These are phyloP conservation scores for Colletotrichum euphorbiae DNA, from an alignment of 2,329 filamentous ascomycete genomes.

Conservation along the genomic window DNA sequence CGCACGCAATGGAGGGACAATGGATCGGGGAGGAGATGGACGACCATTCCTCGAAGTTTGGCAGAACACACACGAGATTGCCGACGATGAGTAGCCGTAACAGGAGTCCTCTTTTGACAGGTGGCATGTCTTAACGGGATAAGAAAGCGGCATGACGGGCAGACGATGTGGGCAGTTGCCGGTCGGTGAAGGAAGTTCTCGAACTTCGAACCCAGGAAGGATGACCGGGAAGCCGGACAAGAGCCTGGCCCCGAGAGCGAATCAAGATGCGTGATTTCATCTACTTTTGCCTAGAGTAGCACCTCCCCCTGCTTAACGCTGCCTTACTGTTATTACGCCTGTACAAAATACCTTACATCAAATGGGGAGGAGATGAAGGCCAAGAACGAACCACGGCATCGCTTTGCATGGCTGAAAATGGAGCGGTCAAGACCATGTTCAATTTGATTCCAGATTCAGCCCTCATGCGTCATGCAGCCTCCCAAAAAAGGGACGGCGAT, in stretches of 20 bases:
- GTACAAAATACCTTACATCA: not conserved
- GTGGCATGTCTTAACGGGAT: not conserved
- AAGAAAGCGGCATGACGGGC: conserved; percentile 6
- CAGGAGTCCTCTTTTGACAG: not conserved
- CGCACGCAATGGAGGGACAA: not conserved
- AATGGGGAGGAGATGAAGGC: not conserved
- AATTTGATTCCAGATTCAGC: conserved; percentile 22
- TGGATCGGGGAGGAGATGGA: not conserved
- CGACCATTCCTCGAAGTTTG: not conserved
- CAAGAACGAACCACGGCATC: not conserved
- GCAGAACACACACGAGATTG: not conserved
- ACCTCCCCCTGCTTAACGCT: not conserved
- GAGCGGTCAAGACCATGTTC: conserved; percentile 20
- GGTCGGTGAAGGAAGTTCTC: not conserved
- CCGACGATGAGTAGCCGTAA: not conserved
- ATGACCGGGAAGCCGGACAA: conserved; percentile 8
- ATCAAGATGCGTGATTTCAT: conserved; percentile 8
- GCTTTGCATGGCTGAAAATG: conserved; percentile 5
- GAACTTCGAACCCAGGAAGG: not conserved
- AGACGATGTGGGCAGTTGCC: not conserved
- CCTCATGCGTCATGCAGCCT: conserved; percentile 15
- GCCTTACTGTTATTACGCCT: conserved; percentile 7
- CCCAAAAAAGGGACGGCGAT: conserved; percentile 6
- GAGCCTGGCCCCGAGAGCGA: conserved; percentile 6
- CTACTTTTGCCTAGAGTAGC: not conserved